Evolutionary conservation across 331 rosid species (phyloP), one percentile per base, ranked within the genome.

Genomic region (Cydonia oblonga): DNA sequence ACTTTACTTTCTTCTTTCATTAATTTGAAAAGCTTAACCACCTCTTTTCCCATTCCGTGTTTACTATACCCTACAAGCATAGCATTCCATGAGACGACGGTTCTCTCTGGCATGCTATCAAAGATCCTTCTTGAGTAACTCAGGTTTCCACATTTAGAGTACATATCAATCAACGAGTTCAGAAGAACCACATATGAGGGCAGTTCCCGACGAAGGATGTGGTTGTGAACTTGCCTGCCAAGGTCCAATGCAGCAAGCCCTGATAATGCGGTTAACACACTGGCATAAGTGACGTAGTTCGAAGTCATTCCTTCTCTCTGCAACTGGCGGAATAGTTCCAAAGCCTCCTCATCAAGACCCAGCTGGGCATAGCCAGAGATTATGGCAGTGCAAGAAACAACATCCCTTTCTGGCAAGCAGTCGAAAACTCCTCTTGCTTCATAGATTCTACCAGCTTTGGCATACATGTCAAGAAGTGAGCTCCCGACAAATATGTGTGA

Each of bases 391-490:
- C 96, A 91, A 2, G 90, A 83, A 77, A 89, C 91, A 42, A 91
- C 91, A 75, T 91, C 97, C 75, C 89, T 81, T 77, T 84, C 89
- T 8, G 92, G 92, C 80, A 91, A 70, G 85, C 89, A 70, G 38
- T 86, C 86, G 58, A 91, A 91, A 76, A 89, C 71, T 25, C 68
- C 61, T 66, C 69, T 78, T 46, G 96, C 97, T 72, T 91, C 97
- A 73, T 80, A 81, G 75, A 89, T 86, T 72, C 81, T 83, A 68
- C 91, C 87, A 68, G 82, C 81, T 83, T 91, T 91, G 66, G 97
- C 90, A 76, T 91, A 91, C 97, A 91, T 91, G 78, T 91, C 96
- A 29, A 89, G 96, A 57, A 91, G 96, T 53, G 97, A 91, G 79
- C 96, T 89, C 49, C 92, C 97, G 15, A 91, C 97, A 75, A 75